Evolutionary conservation across 2,329 filamentous ascomycete genomes (phyloP).

Genomic region (Taxawa tesnikishii): DNA sequence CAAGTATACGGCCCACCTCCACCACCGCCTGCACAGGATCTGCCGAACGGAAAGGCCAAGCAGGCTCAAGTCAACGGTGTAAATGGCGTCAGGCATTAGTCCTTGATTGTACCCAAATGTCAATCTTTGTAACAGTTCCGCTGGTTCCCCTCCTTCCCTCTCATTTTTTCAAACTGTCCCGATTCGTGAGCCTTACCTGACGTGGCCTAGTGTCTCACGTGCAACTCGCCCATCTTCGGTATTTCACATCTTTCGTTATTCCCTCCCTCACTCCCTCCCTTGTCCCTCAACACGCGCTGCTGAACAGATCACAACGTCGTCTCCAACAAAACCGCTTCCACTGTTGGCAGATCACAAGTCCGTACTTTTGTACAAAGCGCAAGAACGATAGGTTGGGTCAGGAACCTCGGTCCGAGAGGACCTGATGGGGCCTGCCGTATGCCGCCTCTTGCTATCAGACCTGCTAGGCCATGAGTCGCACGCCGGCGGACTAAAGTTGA

Average conservation of each 20-base stretch:
- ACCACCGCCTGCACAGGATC: slow-evolving; percentile 37
- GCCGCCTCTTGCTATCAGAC: slow-evolving; percentile 17
- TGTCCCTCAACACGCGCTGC: slow-evolving; percentile 4
- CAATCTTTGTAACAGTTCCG: background rate
- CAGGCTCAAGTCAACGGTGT: slow-evolving; percentile 15
- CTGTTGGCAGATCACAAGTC: slow-evolving; percentile 3
- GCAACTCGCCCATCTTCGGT: too few species aligned
- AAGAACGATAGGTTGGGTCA: slow-evolving; percentile 7
- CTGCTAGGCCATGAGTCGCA: slow-evolving; percentile 15
- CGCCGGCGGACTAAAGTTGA: slow-evolving; percentile 20
- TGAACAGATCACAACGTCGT: slow-evolving; percentile 7
- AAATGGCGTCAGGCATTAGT: slow-evolving; percentile 17
- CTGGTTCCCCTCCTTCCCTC: slow-evolving; percentile 1
- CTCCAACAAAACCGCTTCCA: slow-evolving; percentile 8
- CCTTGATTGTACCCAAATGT: background rate
- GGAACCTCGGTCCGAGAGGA: slow-evolving; percentile 2
- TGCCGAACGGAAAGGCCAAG: slow-evolving; percentile 7
- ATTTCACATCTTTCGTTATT: background rate
- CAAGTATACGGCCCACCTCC: slow-evolving; percentile 32
- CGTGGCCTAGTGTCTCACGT: too few species aligned
- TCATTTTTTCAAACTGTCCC: background rate
- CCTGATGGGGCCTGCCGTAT: background rate
- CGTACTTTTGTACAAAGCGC: slow-evolving; percentile 7
- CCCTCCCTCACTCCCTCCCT: background rate
- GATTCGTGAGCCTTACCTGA: too few species aligned